Evolutionary conservation across 305 asterid species (phyloP), one percentile per base, ranked within the genome.

Genomic region (Fraxinus xanthoxyloides): DNA sequence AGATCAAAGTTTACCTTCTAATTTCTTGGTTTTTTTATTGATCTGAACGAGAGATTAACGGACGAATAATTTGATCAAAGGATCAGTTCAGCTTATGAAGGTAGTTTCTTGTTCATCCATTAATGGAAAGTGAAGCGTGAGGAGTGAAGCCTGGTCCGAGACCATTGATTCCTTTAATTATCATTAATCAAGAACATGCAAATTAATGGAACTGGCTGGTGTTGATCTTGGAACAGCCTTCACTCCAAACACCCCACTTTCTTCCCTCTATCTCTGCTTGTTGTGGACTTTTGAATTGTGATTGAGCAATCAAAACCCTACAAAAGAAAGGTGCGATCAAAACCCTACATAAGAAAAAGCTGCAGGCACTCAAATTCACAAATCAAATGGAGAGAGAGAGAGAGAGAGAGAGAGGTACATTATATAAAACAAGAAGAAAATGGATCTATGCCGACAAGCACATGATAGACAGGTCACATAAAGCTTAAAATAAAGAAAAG

Each of bases 131-230:
- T 82, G 85, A 48, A 86, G 95, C 31, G 92, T 92, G 90, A 83
- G 91, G 93, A 93, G 91, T 91, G 98, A 93, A 93, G 97, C 98
- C 98, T 93, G 98, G 97, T 93, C 98, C 98, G 98, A 93, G 93
- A 92, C 85, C 93, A 83, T 23, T 63, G 13, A 23, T 43, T 36
- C 80, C 35, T 38, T 28, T 13, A 51, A 75, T 21, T 3, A 21
- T 7, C 24, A 21, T 28, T 32, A 43, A 72, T 67, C 40, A 69
- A 69, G 75, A 69, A 31, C 21, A 69, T 69, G 26, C 32, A 70
- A 67, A 74, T 35, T 35, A 59, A 19, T 26, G 73, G n/a, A 65
- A 24, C 2, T 30, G 34, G 7, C 74, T 67, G 30, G 40, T 9
- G 43, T 24, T 34, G 96, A 94, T 91, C 96, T 94, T 89, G 97